Conservation (phyloP, 768 basidiomycete genomes). For the Suillus subluteus region DNA sequence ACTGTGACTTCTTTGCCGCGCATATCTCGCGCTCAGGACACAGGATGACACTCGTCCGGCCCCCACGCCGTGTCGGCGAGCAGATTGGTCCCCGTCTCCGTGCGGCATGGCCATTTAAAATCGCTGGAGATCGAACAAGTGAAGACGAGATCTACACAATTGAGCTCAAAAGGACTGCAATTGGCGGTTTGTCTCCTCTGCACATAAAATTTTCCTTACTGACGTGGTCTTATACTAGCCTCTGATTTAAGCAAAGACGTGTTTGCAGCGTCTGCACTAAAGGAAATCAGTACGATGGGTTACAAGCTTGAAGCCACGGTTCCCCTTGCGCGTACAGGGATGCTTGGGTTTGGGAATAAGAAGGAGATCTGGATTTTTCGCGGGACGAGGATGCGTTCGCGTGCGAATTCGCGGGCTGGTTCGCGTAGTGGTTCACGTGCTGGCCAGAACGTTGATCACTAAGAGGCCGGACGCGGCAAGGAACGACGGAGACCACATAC, state of each 20-base stretch:
- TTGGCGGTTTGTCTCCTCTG: conserved; percentile 32
- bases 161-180: conserved; percentile 51
- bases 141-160: conserved; percentile 58
- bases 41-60: conserved; percentile 49
- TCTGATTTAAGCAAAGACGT: conserved; percentile 52
- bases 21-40: conserved; percentile 65
- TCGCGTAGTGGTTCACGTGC: conserved; percentile 25
- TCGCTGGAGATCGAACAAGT: conserved; percentile 45
- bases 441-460: conserved; percentile 1
- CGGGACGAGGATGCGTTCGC: conserved; percentile 37
- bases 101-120: conserved; percentile 43
- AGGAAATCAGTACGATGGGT: conserved; percentile 56
- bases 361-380: conserved; percentile 72
- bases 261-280: conserved; percentile 66
- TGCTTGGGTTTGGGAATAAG: conserved; percentile 43
- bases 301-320: conserved; percentile 70
- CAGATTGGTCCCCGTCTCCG: conserved; percentile 44
- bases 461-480: not conserved
- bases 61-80: conserved; percentile 41
- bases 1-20: conserved; percentile 65
- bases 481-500: not conserved
- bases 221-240: conserved; percentile 29
- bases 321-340: conserved; percentile 50
- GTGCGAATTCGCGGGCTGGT: conserved; percentile 32
- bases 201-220: not conserved